phyloP scores from a whole-genome alignment of 2,329 filamentous ascomycete species.

The Phyllosticta capitalensis region DNA sequence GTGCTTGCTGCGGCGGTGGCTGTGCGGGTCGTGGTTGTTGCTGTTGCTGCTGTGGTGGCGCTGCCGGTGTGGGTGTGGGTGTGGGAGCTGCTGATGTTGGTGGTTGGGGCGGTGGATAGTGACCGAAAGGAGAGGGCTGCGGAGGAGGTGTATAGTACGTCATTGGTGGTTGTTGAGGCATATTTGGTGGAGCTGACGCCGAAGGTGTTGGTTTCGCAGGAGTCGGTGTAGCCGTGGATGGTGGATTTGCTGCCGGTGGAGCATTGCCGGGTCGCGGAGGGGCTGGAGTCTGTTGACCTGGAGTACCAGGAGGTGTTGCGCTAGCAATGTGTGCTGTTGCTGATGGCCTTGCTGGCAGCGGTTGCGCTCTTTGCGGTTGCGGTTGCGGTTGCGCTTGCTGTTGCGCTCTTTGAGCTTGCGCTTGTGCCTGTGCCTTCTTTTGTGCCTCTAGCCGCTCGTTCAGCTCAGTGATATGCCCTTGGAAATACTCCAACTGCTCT shows the following conservation, averaged over 20 bases:
- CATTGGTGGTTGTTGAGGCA: constrained; percentile 10
- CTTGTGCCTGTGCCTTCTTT: constrained; percentile 17
- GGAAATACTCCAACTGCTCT: constrained; percentile 65
- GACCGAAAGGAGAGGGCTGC: constrained; percentile 1
- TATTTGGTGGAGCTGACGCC: constrained; percentile 1
- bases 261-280: not conserved
- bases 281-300: not conserved
- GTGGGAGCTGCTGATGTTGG: not conserved
- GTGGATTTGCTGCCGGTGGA: not conserved
- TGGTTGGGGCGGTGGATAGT: constrained; percentile 4
- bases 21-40: not conserved
- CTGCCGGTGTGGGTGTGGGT: constrained; percentile 25
- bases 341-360: not conserved
- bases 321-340: not conserved
- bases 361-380: not conserved
- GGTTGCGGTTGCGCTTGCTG: constrained; percentile 17
- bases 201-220: not conserved
- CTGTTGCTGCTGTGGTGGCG: constrained; percentile 44
- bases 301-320: not conserved
- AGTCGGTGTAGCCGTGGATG: not conserved
- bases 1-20: constrained; percentile 2
- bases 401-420: constrained; percentile 19
- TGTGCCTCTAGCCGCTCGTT: constrained; percentile 43
- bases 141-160: constrained; percentile 7
- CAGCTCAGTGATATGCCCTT: constrained; percentile 71